A percentile compares a stretch with the other conserved stretches of the same genome.
These are phyloP conservation scores for Andrographis paniculata DNA, from an alignment of 305 asterid species.

Conservation along the genomic window DNA sequence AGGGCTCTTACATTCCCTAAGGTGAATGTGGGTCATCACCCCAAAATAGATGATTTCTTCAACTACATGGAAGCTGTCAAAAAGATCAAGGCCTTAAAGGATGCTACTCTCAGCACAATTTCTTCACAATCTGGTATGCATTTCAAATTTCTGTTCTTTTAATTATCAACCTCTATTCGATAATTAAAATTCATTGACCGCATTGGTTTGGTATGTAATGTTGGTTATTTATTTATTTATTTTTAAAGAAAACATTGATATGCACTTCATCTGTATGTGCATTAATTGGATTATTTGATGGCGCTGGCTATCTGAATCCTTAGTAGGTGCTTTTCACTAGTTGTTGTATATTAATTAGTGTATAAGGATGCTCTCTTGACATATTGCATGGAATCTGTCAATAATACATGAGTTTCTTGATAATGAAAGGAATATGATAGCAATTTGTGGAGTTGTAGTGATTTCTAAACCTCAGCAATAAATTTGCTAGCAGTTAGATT, in stretches of 20 bases:
- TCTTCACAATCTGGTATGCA: constrained; percentile 63
- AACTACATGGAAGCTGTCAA: constrained; percentile 24
- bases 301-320: too few species aligned
- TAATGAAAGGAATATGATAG: too few species aligned
- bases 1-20: constrained; percentile 42
- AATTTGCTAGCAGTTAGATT: too few species aligned
- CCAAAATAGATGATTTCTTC: constrained; percentile 21
- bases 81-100: constrained; percentile 50
- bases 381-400: too few species aligned
- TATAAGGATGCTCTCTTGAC: too few species aligned
- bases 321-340: too few species aligned
- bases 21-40: constrained; percentile 14
- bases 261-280: background rate
- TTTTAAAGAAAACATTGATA: constrained; percentile 5
- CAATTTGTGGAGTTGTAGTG: too few species aligned
- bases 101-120: constrained; percentile 37
- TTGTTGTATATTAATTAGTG: too few species aligned
- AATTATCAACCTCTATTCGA: constrained; percentile 6
- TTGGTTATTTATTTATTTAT: too few species aligned
- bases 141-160: constrained; percentile 12
- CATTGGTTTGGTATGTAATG: constrained; percentile 6
- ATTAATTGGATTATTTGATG: too few species aligned
- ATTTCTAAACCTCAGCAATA: too few species aligned
- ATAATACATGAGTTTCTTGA: too few species aligned
- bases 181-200: constrained; percentile 10